Conservation (phyloP, 352 stramenopile genomes). For the Globisporangium solare region DNA sequence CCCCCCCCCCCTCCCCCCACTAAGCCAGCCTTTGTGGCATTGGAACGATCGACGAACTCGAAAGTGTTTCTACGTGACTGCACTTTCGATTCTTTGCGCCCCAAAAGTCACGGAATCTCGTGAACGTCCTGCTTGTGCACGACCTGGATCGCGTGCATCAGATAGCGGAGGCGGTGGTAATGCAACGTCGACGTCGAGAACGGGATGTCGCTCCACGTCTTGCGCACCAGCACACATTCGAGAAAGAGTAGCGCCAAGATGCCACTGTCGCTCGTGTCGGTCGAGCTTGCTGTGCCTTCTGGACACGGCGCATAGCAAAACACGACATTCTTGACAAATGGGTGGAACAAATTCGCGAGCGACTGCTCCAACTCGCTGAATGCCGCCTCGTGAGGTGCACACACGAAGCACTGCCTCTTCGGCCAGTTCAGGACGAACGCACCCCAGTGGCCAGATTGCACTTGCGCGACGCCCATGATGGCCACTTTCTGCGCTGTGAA, state of each 20-base stretch:
- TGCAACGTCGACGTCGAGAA: too few species aligned
- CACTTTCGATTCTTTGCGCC: too few species aligned
- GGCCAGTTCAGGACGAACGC: not conserved
- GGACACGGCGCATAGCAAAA: constrained; percentile 4
- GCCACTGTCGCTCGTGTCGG: not conserved
- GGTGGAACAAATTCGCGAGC: not conserved
- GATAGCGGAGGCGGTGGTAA: too few species aligned
- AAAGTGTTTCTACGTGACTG: too few species aligned
- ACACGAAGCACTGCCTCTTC: constrained; percentile 2
- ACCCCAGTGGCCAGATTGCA: constrained; percentile 1
- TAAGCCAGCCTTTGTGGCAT: too few species aligned
- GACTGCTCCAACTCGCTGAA: constrained; percentile 1
- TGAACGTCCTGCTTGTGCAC: too few species aligned
- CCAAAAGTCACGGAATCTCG: too few species aligned
- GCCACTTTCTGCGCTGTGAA: not conserved
- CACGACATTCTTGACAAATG: not conserved
- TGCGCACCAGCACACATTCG: constrained; percentile 2
- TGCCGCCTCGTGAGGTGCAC: not conserved
- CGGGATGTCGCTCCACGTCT: not conserved
- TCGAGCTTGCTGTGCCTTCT: not conserved
- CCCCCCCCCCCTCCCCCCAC: too few species aligned
- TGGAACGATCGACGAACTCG: too few species aligned
- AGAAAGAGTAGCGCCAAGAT: constrained; percentile 8
- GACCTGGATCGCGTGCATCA: too few species aligned
- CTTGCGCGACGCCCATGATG: not conserved